phyloP scores from a whole-genome alignment of 2,329 filamentous ascomycete genomes.

The Rhytidhysteron rufulum region DNA sequence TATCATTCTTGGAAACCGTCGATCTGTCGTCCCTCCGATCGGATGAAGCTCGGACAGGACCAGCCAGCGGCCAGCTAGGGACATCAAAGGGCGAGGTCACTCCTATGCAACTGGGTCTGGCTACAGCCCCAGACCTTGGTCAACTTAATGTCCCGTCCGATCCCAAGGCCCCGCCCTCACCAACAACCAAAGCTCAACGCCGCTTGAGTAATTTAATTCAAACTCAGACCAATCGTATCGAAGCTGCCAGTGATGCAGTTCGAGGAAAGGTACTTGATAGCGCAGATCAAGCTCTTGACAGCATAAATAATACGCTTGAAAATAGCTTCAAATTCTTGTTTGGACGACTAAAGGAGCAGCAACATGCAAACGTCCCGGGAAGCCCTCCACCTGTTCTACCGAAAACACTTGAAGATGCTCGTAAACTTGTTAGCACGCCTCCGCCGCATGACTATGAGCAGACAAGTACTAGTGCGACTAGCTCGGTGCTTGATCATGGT shows the following conservation, averaged over 20 bases:
- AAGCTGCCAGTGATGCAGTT: constrained; percentile 78
- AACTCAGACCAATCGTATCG: constrained; percentile 75
- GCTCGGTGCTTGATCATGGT: constrained; percentile 45
- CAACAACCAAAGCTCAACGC: constrained; percentile 59
- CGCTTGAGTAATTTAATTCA: constrained; percentile 83
- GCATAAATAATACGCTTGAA: constrained; percentile 83
- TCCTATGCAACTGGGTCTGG: constrained; percentile 37
- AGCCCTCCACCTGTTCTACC: constrained; percentile 57
- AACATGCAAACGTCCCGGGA: constrained; percentile 36
- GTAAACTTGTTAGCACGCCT: constrained; percentile 78
- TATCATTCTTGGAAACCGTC: constrained; percentile 92
- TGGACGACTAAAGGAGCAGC: constrained; percentile 75
- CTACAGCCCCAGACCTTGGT: constrained; percentile 34
- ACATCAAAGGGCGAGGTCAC: constrained; percentile 40
- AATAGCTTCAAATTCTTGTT: constrained; percentile 93
- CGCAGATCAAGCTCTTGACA: constrained; percentile 88
- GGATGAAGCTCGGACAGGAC: constrained; percentile 70
- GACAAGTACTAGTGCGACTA: constrained; percentile 47
- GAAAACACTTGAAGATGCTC: constrained; percentile 87
- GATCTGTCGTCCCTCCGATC: constrained; percentile 84
- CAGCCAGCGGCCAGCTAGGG: constrained; percentile 46
- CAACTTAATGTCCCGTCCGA: constrained; percentile 29
- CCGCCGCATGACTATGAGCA: constrained; percentile 54
- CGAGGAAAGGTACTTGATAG: constrained; percentile 65
- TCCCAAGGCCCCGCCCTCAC: constrained; percentile 24